These are phyloP conservation scores for Cerioporus squamosus DNA, from an alignment of 1,284 basidiomycete genomes.

Conservation along the genomic window DNA sequence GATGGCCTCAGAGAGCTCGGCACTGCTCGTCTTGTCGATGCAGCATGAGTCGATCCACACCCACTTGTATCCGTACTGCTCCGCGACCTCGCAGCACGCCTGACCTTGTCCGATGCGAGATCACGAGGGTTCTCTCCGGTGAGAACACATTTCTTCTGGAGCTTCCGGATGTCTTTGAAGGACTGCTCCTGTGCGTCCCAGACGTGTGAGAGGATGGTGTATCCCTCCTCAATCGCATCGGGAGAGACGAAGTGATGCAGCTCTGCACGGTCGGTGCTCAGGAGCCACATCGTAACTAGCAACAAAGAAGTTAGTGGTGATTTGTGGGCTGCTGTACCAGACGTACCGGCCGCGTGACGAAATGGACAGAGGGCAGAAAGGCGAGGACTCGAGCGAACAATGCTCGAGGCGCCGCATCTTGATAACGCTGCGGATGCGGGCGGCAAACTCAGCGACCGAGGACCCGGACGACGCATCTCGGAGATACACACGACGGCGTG, in stretches of 20 bases:
- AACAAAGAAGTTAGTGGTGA: too few relatives aligned
- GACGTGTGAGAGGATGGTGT: background rate
- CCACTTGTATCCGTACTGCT: constrained; percentile 2
- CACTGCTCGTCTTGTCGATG: constrained; percentile 11
- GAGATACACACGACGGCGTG: too few relatives aligned
- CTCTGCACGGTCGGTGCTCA: background rate
- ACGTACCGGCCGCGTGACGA: too few relatives aligned
- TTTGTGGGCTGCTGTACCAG: too few relatives aligned
- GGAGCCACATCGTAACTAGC: background rate
- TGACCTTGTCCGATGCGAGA: background rate
- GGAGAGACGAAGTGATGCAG: constrained; percentile 1
- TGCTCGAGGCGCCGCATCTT: too few relatives aligned
- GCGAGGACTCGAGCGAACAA: too few relatives aligned
- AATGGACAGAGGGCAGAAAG: too few relatives aligned
- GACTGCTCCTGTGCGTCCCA: constrained; percentile 1
- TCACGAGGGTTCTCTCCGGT: background rate
- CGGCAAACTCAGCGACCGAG: too few relatives aligned
- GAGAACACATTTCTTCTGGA: background rate
- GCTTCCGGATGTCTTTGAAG: background rate
- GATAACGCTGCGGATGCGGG: too few relatives aligned
- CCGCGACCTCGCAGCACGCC: background rate
- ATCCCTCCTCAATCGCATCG: background rate
- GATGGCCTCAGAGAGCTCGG: constrained; percentile 11
- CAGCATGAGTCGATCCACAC: constrained; percentile 10
- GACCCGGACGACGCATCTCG: too few relatives aligned